Base-by-base conservation (phyloP, 345 rosid species). In the Aethionema arabicum region DNA sequence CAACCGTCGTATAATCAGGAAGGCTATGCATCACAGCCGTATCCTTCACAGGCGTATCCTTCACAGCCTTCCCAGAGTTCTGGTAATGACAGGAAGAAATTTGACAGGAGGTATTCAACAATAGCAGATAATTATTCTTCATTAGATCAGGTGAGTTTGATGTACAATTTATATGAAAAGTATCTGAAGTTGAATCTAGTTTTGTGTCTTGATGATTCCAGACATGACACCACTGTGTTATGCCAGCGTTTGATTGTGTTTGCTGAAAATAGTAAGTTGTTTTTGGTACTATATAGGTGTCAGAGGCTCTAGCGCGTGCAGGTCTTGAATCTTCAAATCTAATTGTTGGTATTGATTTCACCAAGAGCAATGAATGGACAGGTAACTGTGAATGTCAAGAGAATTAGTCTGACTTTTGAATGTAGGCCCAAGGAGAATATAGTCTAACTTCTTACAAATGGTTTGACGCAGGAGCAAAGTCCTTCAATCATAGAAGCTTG, bases 321-420 rank as follows among this genome's bases (percentile, higher is more conserved):
- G 99, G 99, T 51, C 83, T 93, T 40, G 97, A 93, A 78, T 90
- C 99, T 60, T 93, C 97, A n/a, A 93, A 93, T 82, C 96, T 93
- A 55, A 78, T 93, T 41, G 85, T 93, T 50, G 99, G 99, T 60
- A 77, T 93, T 66, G 99, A 93, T 85, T 90, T 90, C 76, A 90
- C 99, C 44, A 93, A 93, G 77, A 90, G 97, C 82, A 93, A 93
- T 32, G 97, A 87, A 61, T 93, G 99, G 97, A 93, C 97, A 76
- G 99, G 99, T 89, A 55, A 13, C 35, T 59, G 27, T 0, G 6
- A 41, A 2, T 53, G 27, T 55, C 27, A 11, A 57, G 31, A 69
- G 39, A 32, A 30, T 47, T 38, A 0, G 9, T 40, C 5, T 35
- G 7, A 11, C 15, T 21, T 41, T 56, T 12, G 10, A 21, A n/a